Conservation (phyloP, 495 filamentous ascomycete genomes). For the Aspergillus olivimuriae region DNA sequence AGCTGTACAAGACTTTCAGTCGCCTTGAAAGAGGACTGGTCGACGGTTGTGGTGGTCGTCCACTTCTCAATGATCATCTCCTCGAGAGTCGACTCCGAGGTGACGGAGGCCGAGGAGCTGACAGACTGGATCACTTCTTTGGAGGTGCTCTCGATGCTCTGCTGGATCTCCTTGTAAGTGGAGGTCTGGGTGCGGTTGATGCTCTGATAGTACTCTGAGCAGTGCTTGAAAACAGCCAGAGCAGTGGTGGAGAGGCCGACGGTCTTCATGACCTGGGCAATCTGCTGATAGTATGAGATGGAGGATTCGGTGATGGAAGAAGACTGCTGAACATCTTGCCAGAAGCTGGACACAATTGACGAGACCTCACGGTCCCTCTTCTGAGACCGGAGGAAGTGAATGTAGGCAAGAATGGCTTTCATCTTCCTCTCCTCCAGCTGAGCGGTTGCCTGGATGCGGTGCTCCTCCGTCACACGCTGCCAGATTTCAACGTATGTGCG, state of each 20-base stretch:
- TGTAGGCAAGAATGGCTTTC: conserved; percentile 25
- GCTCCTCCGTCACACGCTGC: conserved; percentile 28
- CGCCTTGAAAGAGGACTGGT: conserved; percentile 30
- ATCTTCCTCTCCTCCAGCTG: conserved; percentile 30
- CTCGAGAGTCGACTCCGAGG: conserved; percentile 29
- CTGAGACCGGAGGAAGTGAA: conserved; percentile 27
- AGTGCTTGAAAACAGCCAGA: conserved; percentile 32
- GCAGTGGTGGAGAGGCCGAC: conserved; percentile 30
- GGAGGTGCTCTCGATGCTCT: conserved; percentile 20
- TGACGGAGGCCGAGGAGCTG: conserved; percentile 14
- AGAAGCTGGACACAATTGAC: conserved; percentile 31
- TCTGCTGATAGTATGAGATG: conserved; percentile 23
- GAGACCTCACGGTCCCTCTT: conserved; percentile 30
- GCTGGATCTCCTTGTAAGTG: conserved; percentile 24
- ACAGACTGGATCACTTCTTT: conserved; percentile 26
- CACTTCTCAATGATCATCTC: conserved; percentile 28
- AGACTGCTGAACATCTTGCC: conserved; percentile 29
- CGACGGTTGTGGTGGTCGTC: conserved; percentile 17
- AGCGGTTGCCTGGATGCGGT: conserved; percentile 22
- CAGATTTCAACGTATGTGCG: conserved; percentile 33
- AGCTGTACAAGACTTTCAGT: conserved; percentile 20
- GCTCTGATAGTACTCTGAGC: conserved; percentile 19
- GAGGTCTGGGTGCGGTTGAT: conserved; percentile 26
- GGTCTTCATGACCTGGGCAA: conserved; percentile 33
- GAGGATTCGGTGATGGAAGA: conserved; percentile 21